Conservation (phyloP, 768 basidiomycete species). For the Tricholoma bakamatsutake region DNA sequence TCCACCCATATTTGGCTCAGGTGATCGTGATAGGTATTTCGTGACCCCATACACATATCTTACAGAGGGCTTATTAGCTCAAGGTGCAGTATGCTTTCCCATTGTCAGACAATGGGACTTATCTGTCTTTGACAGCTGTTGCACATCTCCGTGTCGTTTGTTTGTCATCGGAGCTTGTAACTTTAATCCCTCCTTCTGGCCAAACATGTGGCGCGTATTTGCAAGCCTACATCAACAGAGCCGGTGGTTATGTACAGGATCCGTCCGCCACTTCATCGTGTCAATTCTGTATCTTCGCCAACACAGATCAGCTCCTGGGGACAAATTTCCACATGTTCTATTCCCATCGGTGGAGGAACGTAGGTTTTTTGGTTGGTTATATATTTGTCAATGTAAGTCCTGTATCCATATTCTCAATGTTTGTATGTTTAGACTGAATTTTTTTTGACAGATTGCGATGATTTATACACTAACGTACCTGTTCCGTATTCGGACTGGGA, state of each 20-base stretch:
- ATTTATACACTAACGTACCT: slow-evolving; percentile 51
- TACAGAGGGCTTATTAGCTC: slow-evolving; percentile 42
- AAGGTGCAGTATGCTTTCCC: slow-evolving; percentile 28
- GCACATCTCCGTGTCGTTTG: slow-evolving; percentile 50
- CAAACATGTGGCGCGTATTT: slow-evolving; percentile 53
- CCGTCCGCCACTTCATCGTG: slow-evolving; percentile 44
- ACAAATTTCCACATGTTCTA: slow-evolving; percentile 58
- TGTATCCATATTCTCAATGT: background rate
- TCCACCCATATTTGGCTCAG: background rate
- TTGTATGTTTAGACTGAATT: background rate
- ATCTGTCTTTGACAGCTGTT: slow-evolving; percentile 35
- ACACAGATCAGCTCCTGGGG: slow-evolving; percentile 51
- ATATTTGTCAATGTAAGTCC: slow-evolving; percentile 38
- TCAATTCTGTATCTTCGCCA: slow-evolving; percentile 46
- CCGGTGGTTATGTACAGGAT: slow-evolving; percentile 59
- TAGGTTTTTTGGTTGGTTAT: slow-evolving; percentile 45
- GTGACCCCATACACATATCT: slow-evolving; percentile 48
- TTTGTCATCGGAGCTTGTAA: slow-evolving; percentile 53
- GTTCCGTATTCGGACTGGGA: slow-evolving; percentile 40
- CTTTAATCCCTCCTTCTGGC: slow-evolving; percentile 52
- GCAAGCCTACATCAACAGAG: slow-evolving; percentile 37
- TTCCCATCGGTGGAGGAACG: slow-evolving; percentile 43
- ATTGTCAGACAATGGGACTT: slow-evolving; percentile 23
- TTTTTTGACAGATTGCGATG: slow-evolving; percentile 35
- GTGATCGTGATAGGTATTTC: slow-evolving; percentile 20